A percentile compares a stretch with the other conserved stretches of the same genome.
phyloP scores from a whole-genome alignment of 345 rosid genomes.

The Aquilaria malaccensis region DNA sequence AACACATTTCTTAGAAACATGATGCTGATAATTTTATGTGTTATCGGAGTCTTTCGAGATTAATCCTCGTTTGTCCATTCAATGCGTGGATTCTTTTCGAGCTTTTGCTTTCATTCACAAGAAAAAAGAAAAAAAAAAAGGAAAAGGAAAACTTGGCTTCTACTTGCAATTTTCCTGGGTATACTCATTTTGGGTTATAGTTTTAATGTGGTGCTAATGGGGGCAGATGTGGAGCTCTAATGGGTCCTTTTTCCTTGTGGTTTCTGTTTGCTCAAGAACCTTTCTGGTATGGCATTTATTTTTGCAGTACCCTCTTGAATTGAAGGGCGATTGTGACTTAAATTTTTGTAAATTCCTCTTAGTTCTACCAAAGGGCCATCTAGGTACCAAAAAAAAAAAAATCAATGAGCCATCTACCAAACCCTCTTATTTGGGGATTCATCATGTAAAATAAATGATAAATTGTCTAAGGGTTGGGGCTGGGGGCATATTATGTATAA shows the following conservation, averaged over 20 bases:
- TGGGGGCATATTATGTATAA: background rate
- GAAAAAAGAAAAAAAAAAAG: too few relatives aligned
- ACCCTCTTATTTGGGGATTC: too few relatives aligned
- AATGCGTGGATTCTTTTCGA: slow-evolving; percentile 16
- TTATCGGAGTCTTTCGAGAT: background rate
- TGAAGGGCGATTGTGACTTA: background rate
- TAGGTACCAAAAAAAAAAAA: too few relatives aligned
- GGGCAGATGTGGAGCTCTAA: slow-evolving; percentile 16
- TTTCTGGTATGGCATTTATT: slow-evolving; percentile 25
- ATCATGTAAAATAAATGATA: background rate
- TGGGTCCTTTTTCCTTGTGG: slow-evolving; percentile 22
- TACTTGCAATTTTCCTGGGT: background rate
- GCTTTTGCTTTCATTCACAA: background rate
- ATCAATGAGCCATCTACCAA: too few relatives aligned
- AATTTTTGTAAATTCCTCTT: too few relatives aligned
- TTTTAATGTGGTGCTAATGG: slow-evolving; percentile 12
- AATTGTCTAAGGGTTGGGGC: background rate
- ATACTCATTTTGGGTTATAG: background rate
- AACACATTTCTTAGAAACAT: slow-evolving; percentile 1
- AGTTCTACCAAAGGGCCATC: too few relatives aligned
- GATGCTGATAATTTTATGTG: background rate
- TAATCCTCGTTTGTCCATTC: slow-evolving; percentile 14
- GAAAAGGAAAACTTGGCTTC: background rate
- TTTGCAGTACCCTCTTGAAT: slow-evolving; percentile 12
- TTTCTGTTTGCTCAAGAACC: slow-evolving; percentile 13